Evolutionary conservation across 441 rosid genomes (phyloP).

Genomic region (Cnidoscolus chayamansa): DNA sequence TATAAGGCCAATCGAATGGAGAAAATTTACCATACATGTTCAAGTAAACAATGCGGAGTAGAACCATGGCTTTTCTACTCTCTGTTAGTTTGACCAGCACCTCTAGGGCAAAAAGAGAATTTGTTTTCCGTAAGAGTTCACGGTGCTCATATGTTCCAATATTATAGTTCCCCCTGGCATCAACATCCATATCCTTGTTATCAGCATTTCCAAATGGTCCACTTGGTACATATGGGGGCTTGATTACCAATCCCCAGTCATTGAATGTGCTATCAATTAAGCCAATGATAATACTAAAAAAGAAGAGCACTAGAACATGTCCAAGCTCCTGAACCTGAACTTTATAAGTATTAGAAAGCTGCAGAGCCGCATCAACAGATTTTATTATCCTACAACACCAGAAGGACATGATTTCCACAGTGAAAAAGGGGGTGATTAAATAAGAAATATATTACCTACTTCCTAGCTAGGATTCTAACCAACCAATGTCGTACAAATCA

Average conservation of each 20-base stretch:
- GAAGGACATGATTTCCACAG: conserved; percentile 4
- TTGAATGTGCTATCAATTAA: conserved; percentile 44
- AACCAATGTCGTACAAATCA: not conserved
- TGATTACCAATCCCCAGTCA: conserved; percentile 46
- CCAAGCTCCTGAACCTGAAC: conserved; percentile 41
- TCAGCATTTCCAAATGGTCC: conserved; percentile 30
- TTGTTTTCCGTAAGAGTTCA: conserved; percentile 37
- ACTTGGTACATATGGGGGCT: conserved; percentile 24
- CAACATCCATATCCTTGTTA: conserved; percentile 39
- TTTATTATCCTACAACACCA: conserved; percentile 47
- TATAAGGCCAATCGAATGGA: conserved; percentile 16
- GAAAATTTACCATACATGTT: conserved; percentile 46
- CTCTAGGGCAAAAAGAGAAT: conserved; percentile 46
- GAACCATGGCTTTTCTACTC: conserved; percentile 43
- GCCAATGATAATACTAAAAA: conserved; percentile 38
- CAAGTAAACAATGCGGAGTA: conserved; percentile 50
- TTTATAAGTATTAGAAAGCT: conserved; percentile 43
- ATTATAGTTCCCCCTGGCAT: conserved; percentile 23
- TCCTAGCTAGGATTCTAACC: not conserved
- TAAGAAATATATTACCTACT: not conserved
- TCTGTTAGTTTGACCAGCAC: conserved; percentile 44
- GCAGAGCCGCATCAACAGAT: conserved; percentile 47
- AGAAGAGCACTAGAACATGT: conserved; percentile 46
- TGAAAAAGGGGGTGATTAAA: not conserved
- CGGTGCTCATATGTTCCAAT: conserved; percentile 32